Conservation (phyloP, 805 yeast genomes). For the Schizosaccharomyces lindneri region DNA sequence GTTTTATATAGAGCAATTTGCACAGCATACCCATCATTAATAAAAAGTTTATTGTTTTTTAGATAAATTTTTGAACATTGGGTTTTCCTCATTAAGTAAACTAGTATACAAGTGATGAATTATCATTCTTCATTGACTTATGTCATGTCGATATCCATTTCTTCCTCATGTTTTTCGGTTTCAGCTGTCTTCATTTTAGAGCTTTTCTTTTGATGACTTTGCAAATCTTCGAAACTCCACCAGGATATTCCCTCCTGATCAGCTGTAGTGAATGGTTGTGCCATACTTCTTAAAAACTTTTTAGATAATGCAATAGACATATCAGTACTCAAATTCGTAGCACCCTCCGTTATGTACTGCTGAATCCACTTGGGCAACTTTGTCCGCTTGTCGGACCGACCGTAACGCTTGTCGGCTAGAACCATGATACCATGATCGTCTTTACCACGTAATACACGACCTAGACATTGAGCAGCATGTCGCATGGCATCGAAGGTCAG, state of each 20-base stretch:
- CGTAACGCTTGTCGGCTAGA: constrained; percentile 75
- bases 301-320: constrained; percentile 92
- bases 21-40: no score
- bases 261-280: constrained; percentile 72
- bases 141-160: background rate
- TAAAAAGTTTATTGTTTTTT: no score
- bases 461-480: constrained; percentile 96
- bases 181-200: background rate
- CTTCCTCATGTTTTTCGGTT: background rate
- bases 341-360: constrained; percentile 78
- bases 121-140: background rate
- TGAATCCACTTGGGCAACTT: constrained; percentile 95
- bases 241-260: constrained; percentile 89
- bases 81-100: no score
- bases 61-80: no score
- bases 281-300: constrained; percentile 73
- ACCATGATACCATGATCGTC: constrained; percentile 99
- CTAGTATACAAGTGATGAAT: no score
- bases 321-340: constrained; percentile 76
- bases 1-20: no score
- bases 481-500: constrained; percentile 97
- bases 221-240: constrained; percentile 56
- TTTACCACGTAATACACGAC: constrained; percentile 90
- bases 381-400: constrained; percentile 38
- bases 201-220: constrained; percentile 22